Conservation (phyloP, 345 rosid genomes). For the Aethionema arabicum region DNA sequence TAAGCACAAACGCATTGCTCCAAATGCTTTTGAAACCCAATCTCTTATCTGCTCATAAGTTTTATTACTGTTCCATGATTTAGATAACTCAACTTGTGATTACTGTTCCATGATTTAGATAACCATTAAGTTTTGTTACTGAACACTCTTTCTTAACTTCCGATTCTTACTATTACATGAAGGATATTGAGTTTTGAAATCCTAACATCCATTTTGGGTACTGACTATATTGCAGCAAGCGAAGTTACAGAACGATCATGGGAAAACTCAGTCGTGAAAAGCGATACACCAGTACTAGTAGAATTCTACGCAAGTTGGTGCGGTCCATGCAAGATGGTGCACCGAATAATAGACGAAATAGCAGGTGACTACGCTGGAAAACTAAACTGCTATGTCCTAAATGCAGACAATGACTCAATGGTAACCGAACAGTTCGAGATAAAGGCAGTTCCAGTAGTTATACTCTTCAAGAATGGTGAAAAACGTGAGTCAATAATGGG, state of each 20-base stretch:
- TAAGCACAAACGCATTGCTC: neutral
- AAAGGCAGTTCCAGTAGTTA: constrained; percentile 88
- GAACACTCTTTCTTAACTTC: neutral
- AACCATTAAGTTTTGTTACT: neutral
- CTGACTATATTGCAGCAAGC: constrained; percentile 52
- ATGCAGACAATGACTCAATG: constrained; percentile 63
- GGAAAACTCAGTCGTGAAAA: constrained; percentile 60
- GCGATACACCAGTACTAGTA: constrained; percentile 73
- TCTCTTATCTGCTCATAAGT: neutral
- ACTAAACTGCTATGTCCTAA: constrained; percentile 64
- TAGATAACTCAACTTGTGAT: neutral
- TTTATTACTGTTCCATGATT: neutral
- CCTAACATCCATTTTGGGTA: neutral
- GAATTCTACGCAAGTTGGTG: constrained; percentile 95
- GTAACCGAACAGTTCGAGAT: constrained; percentile 78
- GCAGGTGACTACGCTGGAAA: constrained; percentile 74
- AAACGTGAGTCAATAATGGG: constrained; percentile 74
- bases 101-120: neutral
- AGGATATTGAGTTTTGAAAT: neutral
- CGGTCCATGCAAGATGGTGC: constrained; percentile 65
- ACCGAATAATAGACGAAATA: constrained; percentile 72
- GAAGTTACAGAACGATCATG: constrained; percentile 59
- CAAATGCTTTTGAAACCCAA: neutral
- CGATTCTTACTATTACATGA: neutral
- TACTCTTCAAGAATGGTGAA: constrained; percentile 83